A percentile compares a stretch with the other conserved stretches of the same genome.
phyloP scores from a whole-genome alignment of 225 moss, liverwort and hornwort genomes.

The Sphagnum contortum region DNA sequence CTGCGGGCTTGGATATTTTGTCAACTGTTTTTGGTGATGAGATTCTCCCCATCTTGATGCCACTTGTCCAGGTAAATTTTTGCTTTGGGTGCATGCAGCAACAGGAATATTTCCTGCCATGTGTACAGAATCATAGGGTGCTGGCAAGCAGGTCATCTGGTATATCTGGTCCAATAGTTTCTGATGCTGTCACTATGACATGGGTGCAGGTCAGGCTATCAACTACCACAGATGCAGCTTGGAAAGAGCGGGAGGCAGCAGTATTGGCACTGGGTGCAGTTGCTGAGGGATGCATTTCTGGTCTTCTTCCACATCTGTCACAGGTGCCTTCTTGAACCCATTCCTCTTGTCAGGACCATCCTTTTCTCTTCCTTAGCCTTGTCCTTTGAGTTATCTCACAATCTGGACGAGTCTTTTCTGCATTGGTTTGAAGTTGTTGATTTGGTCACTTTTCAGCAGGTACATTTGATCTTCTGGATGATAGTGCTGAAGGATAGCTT shows the following conservation, averaged over 20 bases:
- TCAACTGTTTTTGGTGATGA: constrained; percentile 95
- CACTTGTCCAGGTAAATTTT: constrained; percentile 73
- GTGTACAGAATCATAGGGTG: constrained; percentile 42
- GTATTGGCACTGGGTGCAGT: constrained; percentile 50
- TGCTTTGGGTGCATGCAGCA: constrained; percentile 30
- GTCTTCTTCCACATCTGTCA: constrained; percentile 42
- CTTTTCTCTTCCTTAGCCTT: no score
- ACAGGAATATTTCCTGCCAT: constrained; percentile 93
- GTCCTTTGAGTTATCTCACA: no score
- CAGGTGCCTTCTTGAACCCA: constrained; percentile 12
- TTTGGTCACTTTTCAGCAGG: no score
- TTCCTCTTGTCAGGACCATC: no score
- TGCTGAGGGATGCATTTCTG: constrained; percentile 53
- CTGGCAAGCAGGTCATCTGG: no score
- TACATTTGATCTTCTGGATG: no score
- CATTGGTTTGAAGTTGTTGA: no score
- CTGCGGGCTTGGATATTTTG: constrained; percentile 92
- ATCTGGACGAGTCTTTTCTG: no score
- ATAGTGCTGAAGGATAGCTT: no score
- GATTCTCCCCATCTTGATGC: constrained; percentile 97
- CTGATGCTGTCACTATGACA: no score
- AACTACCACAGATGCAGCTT: constrained; percentile 26
- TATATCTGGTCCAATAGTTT: no score
- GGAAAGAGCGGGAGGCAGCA: constrained; percentile 51
- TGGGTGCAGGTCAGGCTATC: constrained; percentile 30